These are phyloP conservation scores for Eucalyptus polybractea DNA, from an alignment of 345 rosid genomes.

Conservation along the genomic window DNA sequence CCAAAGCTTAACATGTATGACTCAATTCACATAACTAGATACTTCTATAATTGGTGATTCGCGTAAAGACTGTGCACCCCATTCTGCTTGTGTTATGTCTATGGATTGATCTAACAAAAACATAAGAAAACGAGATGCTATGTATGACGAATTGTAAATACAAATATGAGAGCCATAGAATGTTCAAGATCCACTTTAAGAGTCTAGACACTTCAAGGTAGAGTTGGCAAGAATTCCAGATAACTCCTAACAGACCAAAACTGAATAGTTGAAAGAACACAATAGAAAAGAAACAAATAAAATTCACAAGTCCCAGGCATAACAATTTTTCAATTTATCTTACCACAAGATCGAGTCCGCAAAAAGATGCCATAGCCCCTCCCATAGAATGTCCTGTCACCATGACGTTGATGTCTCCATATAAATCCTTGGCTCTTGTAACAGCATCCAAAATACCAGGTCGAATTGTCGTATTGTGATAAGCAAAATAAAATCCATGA, in stretches of 20 bases:
- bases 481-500: constrained; percentile 81
- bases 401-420: constrained; percentile 53
- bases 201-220: background rate
- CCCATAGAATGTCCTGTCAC: constrained; percentile 98
- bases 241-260: background rate
- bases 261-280: background rate
- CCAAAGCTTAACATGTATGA: background rate
- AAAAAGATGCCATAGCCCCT: constrained; percentile 90
- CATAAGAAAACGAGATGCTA: background rate
- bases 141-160: no score
- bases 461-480: constrained; percentile 83
- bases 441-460: constrained; percentile 62
- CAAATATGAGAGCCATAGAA: background rate
- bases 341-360: constrained; percentile 79
- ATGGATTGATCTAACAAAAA: background rate
- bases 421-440: constrained; percentile 32
- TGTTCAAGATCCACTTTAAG: background rate
- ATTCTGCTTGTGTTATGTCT: background rate
- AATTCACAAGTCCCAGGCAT: background rate
- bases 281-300: background rate
- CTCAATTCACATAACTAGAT: background rate
- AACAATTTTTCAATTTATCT: background rate
- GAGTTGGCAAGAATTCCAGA: background rate
- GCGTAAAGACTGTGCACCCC: background rate
- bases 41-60: background rate